A percentile compares a stretch with the other conserved stretches of the same genome.
Conservation (phyloP, 495 filamentous ascomycete species). For the Annulohypoxylon bovei region DNA sequence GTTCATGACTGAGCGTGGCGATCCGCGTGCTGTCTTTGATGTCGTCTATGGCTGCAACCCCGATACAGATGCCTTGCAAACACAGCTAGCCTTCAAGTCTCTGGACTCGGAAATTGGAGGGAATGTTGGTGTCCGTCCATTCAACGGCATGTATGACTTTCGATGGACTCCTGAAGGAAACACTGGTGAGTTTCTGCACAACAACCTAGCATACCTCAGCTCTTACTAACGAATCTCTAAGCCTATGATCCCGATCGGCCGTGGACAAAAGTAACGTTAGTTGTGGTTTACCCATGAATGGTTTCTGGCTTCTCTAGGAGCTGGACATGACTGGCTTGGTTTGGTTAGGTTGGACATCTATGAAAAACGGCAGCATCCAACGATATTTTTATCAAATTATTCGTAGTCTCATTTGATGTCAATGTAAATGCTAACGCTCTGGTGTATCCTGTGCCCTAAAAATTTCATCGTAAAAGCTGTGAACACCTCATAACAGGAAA, state of each 20-base stretch:
- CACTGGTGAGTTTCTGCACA: slow-evolving; percentile 46
- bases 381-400: neutral
- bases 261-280: slow-evolving; percentile 53
- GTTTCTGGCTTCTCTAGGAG: neutral
- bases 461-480: neutral
- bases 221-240: slow-evolving; percentile 16
- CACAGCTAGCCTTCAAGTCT: slow-evolving; percentile 52
- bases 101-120: slow-evolving; percentile 51
- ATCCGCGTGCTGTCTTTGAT: slow-evolving; percentile 58
- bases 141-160: slow-evolving; percentile 56
- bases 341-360: neutral
- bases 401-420: neutral
- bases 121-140: slow-evolving; percentile 54
- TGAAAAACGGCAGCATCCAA: neutral
- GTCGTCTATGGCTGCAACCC: slow-evolving; percentile 62
- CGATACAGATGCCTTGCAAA: slow-evolving; percentile 56
- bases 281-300: slow-evolving; percentile 21
- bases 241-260: slow-evolving; percentile 48
- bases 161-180: slow-evolving; percentile 58
- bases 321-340: neutral
- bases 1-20: slow-evolving; percentile 63
- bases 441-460: neutral
- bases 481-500: neutral
- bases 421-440: neutral
- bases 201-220: too few species aligned